phyloP scores from a whole-genome alignment of 176 grass and related monocot species.

The Calamus simplicifolius region DNA sequence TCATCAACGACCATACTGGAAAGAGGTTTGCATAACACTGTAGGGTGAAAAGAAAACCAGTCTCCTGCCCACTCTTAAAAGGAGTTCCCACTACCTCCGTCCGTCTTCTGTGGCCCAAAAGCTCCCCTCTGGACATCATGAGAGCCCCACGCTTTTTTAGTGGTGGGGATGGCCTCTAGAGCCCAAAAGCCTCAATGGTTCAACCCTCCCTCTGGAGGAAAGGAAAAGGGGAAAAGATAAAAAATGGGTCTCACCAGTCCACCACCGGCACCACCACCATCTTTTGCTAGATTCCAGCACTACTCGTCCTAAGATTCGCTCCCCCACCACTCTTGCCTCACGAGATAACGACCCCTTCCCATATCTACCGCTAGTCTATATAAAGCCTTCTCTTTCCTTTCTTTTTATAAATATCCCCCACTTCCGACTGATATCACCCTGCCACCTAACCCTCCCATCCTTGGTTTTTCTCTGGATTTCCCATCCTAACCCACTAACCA shows the following conservation, averaged over 20 bases:
- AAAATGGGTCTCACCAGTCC: too few species aligned
- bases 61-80: conserved; percentile 47
- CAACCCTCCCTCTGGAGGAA: neutral
- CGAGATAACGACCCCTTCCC: conserved; percentile 40
- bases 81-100: conserved; percentile 69
- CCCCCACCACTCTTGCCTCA: conserved; percentile 9
- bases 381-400: neutral
- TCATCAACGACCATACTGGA: too few species aligned
- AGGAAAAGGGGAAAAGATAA: too few species aligned
- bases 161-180: neutral
- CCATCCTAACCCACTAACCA: conserved; percentile 20
- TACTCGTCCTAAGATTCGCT: conserved; percentile 48
- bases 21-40: too few species aligned
- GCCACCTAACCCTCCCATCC: conserved; percentile 48
- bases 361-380: neutral
- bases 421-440: conserved; percentile 38
- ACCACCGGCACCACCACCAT: conserved; percentile 38
- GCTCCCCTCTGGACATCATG: neutral
- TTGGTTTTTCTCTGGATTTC: conserved; percentile 10
- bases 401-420: neutral
- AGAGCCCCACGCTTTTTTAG: conserved; percentile 1
- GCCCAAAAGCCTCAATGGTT: neutral
- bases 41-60: too few species aligned
- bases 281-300: conserved; percentile 57
- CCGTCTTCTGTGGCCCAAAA: neutral